Percentiles rank a stretch among this genome's conserved stretches.
These are phyloP conservation scores for Eucommia ulmoides DNA, from an alignment of 257 asterid species.

Conservation along the genomic window DNA sequence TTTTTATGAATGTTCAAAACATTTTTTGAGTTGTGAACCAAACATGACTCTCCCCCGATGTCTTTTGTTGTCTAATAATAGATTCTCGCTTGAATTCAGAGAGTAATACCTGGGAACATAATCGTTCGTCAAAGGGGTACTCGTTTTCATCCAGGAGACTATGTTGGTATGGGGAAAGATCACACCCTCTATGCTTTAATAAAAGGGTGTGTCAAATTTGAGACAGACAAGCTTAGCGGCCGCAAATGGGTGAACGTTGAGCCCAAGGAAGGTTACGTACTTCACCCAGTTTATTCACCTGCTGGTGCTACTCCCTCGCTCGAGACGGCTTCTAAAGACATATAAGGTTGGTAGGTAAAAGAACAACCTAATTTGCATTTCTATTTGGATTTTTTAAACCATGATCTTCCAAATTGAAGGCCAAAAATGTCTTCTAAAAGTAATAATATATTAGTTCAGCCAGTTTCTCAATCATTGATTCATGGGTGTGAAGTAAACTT, in stretches of 20 bases:
- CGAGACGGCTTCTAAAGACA: slow-evolving; percentile 36
- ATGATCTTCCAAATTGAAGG: no score
- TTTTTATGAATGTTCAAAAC: background rate
- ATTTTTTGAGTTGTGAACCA: background rate
- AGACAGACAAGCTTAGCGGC: slow-evolving; percentile 55
- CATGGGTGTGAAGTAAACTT: no score
- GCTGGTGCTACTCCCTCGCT: slow-evolving; percentile 23
- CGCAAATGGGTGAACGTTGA: slow-evolving; percentile 95
- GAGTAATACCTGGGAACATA: slow-evolving; percentile 82
- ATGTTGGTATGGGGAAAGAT: slow-evolving; percentile 79
- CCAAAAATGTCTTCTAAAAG: no score
- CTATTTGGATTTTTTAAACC: no score
- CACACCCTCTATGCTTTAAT: slow-evolving; percentile 82
- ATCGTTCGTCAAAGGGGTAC: slow-evolving; percentile 96
- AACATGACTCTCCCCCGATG: background rate
- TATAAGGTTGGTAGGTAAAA: no score
- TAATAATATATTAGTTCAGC: no score
- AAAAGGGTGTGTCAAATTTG: slow-evolving; percentile 83
- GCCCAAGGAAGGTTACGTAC: slow-evolving; percentile 68
- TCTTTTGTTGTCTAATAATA: slow-evolving; percentile 6
- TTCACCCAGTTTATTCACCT: slow-evolving; percentile 54
- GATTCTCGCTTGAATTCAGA: no score
- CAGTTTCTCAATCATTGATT: no score
- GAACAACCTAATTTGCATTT: no score
- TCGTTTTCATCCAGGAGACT: slow-evolving; percentile 81